Evolutionary conservation across 2,329 filamentous ascomycete genomes (phyloP), one percentile per base, ranked within the genome.

Genomic region (Trichoderma sp.): DNA sequence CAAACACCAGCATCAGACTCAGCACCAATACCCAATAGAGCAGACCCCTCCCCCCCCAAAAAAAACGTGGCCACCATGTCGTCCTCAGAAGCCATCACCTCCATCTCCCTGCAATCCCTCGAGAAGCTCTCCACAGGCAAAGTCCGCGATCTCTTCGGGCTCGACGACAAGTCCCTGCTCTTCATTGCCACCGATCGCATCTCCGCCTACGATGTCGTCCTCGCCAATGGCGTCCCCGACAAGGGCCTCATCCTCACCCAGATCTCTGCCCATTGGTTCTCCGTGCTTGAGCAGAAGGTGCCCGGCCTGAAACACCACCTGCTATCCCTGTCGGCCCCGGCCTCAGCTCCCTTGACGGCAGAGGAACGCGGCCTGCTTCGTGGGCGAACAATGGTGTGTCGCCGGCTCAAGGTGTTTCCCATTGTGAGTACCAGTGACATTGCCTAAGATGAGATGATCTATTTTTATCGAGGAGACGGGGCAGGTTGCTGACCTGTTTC

Each of bases 121-220:
- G 67, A 73, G n/a, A 76, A 76, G 70, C 71, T 80, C 56, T 77
- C 78, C 42, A 77, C 78, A 39, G 83, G 84, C 73, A 96, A 96
- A 81, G 93, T 96, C 29, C 88, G 92, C 74, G 92, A 96, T 75
- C 85, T 96, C 42, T 97, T 92, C 78, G 84, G 87, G 70, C 82
- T 96, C 64, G 82, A 87, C 67, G 68, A 73, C 52, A 59, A 70
- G 48, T 90, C 87, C 2, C 86, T 97, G 5, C 89, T 97, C 67
- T 54, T 65, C 63, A 65, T 52, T 17, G 63, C 63, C 37, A 56
- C 63, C 27, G 94, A 97, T 81, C 90, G 95, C 72, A 95, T 97
- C 78, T 97, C 93, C 27, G 95, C 95, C 67, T 98, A 94, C 83
- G 94, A 98, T 85, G 93, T 96, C 22, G 57, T 57, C 37, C 59